Percentiles rank a stretch among this genome's conserved stretches.
phyloP scores from a whole-genome alignment of 768 basidiomycete genomes.

The Rhizopogon roseolus region DNA sequence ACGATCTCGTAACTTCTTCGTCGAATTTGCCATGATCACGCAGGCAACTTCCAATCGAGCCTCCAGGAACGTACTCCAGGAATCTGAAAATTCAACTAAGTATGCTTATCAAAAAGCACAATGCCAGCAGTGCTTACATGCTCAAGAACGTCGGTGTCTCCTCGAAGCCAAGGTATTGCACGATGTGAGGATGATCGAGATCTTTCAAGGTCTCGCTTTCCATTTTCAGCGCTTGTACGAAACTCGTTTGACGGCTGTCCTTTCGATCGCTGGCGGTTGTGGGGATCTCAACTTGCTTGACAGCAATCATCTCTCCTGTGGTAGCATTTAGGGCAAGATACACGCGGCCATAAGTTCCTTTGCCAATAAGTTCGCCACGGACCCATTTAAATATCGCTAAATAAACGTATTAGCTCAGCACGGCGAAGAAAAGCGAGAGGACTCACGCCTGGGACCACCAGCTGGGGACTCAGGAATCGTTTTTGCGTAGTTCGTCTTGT shows the following conservation, averaged over 20 bases:
- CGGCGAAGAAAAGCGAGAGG: slow-evolving; percentile 4
- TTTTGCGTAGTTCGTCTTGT: slow-evolving; percentile 38
- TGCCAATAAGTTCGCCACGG: slow-evolving; percentile 94
- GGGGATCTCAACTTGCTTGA: slow-evolving; percentile 97
- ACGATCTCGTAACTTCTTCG: slow-evolving; percentile 88
- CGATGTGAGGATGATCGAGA: slow-evolving; percentile 94
- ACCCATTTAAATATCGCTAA: slow-evolving; percentile 96
- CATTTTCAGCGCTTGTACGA: slow-evolving; percentile 88
- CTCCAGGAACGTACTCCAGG: slow-evolving; percentile 98
- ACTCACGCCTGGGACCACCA: slow-evolving; percentile 65
- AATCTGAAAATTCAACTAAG: slow-evolving; percentile 52
- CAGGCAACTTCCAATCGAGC: slow-evolving; percentile 87
- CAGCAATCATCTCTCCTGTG: slow-evolving; percentile 98
- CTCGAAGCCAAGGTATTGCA: slow-evolving; percentile 94
- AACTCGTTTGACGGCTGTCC: slow-evolving; percentile 76
- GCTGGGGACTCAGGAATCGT: slow-evolving; percentile 57
- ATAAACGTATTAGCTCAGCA: slow-evolving; percentile 14
- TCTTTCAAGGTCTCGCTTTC: slow-evolving; percentile 97
- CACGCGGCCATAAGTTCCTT: slow-evolving; percentile 94
- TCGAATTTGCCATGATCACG: slow-evolving; percentile 91
- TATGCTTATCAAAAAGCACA: not conserved
- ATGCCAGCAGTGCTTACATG: slow-evolving; percentile 58
- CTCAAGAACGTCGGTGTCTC: slow-evolving; percentile 84
- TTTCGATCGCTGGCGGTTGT: slow-evolving; percentile 87
- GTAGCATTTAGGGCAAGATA: slow-evolving; percentile 95